Evolutionary conservation across 116 monocot genomes (phyloP).

Genomic region (Cymodocea nodosa): DNA sequence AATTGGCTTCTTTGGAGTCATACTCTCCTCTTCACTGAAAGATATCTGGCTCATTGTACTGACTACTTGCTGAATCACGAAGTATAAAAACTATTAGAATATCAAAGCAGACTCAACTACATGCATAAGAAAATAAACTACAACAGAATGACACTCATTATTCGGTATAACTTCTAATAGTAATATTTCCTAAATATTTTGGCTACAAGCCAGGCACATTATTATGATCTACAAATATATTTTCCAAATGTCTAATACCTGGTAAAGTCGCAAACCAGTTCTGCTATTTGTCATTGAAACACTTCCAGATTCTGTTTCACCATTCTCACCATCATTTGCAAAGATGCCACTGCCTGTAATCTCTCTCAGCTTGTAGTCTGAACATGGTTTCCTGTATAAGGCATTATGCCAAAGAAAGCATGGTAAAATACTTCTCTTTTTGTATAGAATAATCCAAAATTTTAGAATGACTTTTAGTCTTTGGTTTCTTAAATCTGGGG

Average conservation of each 20-base stretch:
- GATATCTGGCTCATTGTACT: conserved; percentile 69
- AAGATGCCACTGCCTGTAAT: conserved; percentile 79
- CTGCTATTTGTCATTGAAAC: conserved; percentile 21
- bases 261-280: conserved; percentile 43
- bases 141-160: background rate
- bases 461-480: no score
- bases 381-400: conserved; percentile 45
- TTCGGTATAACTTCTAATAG: background rate
- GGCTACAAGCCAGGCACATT: background rate
- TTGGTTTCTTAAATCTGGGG: no score
- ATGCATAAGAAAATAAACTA: background rate
- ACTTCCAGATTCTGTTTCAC: conserved; percentile 14
- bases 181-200: background rate
- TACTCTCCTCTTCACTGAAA: conserved; percentile 56
- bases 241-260: conserved; percentile 20
- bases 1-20: conserved; percentile 68
- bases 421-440: background rate
- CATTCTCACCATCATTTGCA: conserved; percentile 31
- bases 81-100: background rate
- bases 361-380: conserved; percentile 47
- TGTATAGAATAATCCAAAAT: no score
- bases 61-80: conserved; percentile 40
- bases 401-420: background rate
- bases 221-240: background rate
- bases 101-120: background rate